phyloP scores from a whole-genome alignment of 148 eudicot species.

The Suaeda aralocaspica region DNA sequence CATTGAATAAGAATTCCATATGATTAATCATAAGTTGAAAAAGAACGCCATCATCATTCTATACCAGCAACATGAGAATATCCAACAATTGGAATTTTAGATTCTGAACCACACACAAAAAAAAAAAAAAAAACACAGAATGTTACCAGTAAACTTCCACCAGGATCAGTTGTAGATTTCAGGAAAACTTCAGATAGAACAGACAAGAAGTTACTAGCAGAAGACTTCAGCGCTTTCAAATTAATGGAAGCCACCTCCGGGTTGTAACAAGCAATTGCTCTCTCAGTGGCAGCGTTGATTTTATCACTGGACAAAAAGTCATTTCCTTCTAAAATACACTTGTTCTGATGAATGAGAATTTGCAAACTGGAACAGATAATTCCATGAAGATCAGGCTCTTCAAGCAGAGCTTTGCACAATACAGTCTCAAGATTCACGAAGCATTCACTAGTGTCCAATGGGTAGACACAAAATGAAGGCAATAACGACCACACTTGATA shows the following conservation, averaged over 20 bases:
- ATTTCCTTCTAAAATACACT: slow-evolving; percentile 49
- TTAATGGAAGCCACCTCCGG: slow-evolving; percentile 59
- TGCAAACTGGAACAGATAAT: slow-evolving; percentile 81
- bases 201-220: slow-evolving; percentile 55
- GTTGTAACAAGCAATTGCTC: slow-evolving; percentile 57
- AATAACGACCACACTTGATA: slow-evolving; percentile 85
- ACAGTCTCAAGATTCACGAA: slow-evolving; percentile 54
- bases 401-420: slow-evolving; percentile 46
- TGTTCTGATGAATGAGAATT: slow-evolving; percentile 82
- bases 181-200: slow-evolving; percentile 53
- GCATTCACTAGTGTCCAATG: slow-evolving; percentile 67
- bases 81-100: neutral
- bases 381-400: slow-evolving; percentile 71
- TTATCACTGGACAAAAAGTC: slow-evolving; percentile 33
- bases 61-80: too few species aligned
- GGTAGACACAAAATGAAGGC: slow-evolving; percentile 95
- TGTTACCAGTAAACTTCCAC: slow-evolving; percentile 79
- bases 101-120: neutral
- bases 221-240: slow-evolving; percentile 51
- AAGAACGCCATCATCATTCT: too few species aligned
- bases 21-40: too few species aligned
- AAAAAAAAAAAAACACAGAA: neutral
- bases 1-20: too few species aligned
- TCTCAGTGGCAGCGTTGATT: slow-evolving; percentile 40
- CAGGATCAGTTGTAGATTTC: slow-evolving; percentile 59